Base-by-base conservation (phyloP, 345 rosid species). In the Crucihimalaya himalaica region DNA sequence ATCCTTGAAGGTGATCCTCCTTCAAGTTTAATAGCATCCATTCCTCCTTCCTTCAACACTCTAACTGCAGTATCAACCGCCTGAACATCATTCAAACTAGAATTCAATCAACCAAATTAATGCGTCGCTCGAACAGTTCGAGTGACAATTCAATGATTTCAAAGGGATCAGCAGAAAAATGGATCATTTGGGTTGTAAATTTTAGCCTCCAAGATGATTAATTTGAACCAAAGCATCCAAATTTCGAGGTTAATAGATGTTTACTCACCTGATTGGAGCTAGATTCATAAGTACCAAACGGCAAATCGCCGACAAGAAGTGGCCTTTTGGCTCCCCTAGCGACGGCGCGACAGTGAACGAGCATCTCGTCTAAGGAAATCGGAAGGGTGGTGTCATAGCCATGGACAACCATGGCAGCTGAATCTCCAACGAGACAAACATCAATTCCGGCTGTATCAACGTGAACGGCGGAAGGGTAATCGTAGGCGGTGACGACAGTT, bases 311-410 rank as follows among this genome's bases (percentile, higher is more conserved):
- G 8, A 92, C 87, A n/a, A 95, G 96, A 31, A 95, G 83, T 4
- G 96, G 94, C 31, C 79, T 65, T 39, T 71, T 85, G 47, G 97
- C 98, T 19, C 98, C 97, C 3, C 97, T 90, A 46, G 93, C 92
- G 8, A 92, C 99, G 19, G 96, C 78, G 34, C 98, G 88, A 78
- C 93, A 90, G 40, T 90, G 99, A 69, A 87, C 92, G 34, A 95
- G 94, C 96, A 95, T 95, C 74, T 95, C 98, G 0, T 90, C 97
- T 14, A 95, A 86, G 20, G 94, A 51, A 80, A 95, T 86, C 16
- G 97, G 99, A 71, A 95, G 95, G 3, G 97, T 95, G 21, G 97
- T 95, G 83, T 90, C 99, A 50, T 90, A 84, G 16, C 98, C 97
- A 78, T 95, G 99, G 59, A 95, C 92, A 29, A 92, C 99, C 98